These are phyloP conservation scores for Ananas comosus DNA, from an alignment of 176 grass and related monocot genomes.

Conservation along the genomic window DNA sequence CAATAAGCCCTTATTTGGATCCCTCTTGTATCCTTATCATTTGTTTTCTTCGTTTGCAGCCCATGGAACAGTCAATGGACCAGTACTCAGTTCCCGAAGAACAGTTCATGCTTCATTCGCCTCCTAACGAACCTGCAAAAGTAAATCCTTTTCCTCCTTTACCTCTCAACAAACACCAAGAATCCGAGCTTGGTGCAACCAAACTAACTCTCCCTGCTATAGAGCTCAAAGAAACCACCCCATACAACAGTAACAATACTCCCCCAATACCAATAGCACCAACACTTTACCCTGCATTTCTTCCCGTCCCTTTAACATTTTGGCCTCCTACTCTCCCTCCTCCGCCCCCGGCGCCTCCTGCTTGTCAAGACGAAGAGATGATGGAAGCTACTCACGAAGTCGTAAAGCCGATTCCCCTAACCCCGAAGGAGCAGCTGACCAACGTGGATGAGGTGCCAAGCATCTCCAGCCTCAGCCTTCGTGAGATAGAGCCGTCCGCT, in stretches of 20 bases:
- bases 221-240: slow-evolving; percentile 22
- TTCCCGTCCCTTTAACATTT: slow-evolving; percentile 32
- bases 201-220: slow-evolving; percentile 9
- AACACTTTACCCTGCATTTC: slow-evolving; percentile 40
- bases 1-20: background rate
- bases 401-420: slow-evolving; percentile 52
- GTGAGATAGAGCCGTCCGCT: slow-evolving; percentile 44
- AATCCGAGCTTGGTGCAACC: slow-evolving; percentile 26
- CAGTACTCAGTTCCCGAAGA: slow-evolving; percentile 19
- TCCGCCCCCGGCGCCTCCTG: background rate
- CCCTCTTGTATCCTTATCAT: background rate
- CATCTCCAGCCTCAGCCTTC: slow-evolving; percentile 86
- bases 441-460: slow-evolving; percentile 53
- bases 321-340: slow-evolving; percentile 35
- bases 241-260: slow-evolving; percentile 9
- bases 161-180: slow-evolving; percentile 29
- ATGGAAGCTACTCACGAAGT: slow-evolving; percentile 35
- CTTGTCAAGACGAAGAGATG: slow-evolving; percentile 14
- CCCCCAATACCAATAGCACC: slow-evolving; percentile 14
- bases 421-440: slow-evolving; percentile 37
- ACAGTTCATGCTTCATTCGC: slow-evolving; percentile 18
- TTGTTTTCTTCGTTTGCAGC: slow-evolving; percentile 6
- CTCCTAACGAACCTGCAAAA: slow-evolving; percentile 32
- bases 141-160: slow-evolving; percentile 28
- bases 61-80: slow-evolving; percentile 36